phyloP scores from a whole-genome alignment of 495 filamentous ascomycete species.

The Podospora appendiculata region DNA sequence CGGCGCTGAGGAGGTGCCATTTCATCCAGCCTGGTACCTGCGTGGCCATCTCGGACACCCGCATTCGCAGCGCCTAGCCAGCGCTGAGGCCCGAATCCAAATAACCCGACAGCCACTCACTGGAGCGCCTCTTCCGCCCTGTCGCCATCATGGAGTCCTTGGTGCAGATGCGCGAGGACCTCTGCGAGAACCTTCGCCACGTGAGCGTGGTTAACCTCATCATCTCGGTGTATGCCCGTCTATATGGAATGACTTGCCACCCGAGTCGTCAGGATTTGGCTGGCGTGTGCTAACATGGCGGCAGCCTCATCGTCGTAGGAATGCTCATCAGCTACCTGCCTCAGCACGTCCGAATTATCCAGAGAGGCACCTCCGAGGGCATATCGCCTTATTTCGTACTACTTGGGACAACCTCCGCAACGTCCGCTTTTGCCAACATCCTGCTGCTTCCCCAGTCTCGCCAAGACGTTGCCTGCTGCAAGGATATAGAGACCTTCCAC shows the following conservation, averaged over 20 bases:
- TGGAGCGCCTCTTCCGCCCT: no score
- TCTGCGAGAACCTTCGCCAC: constrained; percentile 44
- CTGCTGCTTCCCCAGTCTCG: constrained; percentile 70
- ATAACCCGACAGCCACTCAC: not conserved
- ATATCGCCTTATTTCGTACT: constrained; percentile 92
- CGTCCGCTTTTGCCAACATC: constrained; percentile 85
- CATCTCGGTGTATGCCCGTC: constrained; percentile 48
- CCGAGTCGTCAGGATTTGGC: not conserved
- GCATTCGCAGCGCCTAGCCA: not conserved
- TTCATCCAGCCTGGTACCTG: no score
- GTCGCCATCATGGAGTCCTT: constrained; percentile 25
- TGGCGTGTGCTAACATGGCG: constrained; percentile 5
- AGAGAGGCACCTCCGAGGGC: constrained; percentile 81
- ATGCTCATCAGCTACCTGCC: constrained; percentile 92
- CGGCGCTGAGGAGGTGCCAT: no score
- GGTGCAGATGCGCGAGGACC: constrained; percentile 17
- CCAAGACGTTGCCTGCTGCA: constrained; percentile 77
- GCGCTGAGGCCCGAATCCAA: not conserved
- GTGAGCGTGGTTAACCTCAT: constrained; percentile 53
- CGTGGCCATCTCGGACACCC: not conserved
- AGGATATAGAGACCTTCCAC: constrained; percentile 66
- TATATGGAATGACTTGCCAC: not conserved
- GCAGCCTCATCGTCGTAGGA: constrained; percentile 77
- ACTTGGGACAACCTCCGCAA: constrained; percentile 80
- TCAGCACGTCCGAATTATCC: constrained; percentile 86